Percentiles rank a stretch among this genome's conserved stretches.
Evolutionary conservation across 805 yeast genomes (phyloP).

Genomic region (Metschnikowia proteae): DNA sequence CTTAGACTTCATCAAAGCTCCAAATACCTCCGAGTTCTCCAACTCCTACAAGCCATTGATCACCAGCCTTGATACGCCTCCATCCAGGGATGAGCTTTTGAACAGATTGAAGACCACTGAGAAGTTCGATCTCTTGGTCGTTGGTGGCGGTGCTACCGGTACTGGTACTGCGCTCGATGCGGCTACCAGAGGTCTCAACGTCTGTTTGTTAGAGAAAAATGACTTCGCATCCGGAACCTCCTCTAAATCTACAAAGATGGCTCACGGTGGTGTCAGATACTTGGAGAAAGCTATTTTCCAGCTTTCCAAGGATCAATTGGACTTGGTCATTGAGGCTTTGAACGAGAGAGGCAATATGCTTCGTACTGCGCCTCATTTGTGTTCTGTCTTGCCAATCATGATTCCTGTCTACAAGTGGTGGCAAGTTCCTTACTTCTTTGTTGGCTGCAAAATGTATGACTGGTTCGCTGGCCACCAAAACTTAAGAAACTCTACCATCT

Average conservation of each 20-base stretch:
- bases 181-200: conserved; percentile 83
- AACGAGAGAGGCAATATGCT: conserved; percentile 83
- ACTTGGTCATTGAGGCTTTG: conserved; percentile 83
- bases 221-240: conserved; percentile 94
- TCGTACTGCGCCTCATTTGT: conserved; percentile 88
- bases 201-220: conserved; percentile 77
- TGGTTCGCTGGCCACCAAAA: conserved; percentile 88
- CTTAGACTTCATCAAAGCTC: conserved; percentile 38
- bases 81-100: conserved; percentile 52
- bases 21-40: conserved; percentile 22
- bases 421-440: conserved; percentile 92
- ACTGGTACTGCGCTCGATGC: conserved; percentile 93
- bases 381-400: conserved; percentile 83
- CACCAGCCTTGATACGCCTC: conserved; percentile 47
- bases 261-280: conserved; percentile 96
- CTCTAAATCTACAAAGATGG: conserved; percentile 91
- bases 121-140: conserved; percentile 74
- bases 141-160: conserved; percentile 98
- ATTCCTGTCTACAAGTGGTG: conserved; percentile 95
- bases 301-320: conserved; percentile 83
- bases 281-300: conserved; percentile 93
- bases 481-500: conserved; percentile 70
- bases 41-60: conserved; percentile 42
- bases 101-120: conserved; percentile 30
- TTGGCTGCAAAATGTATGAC: conserved; percentile 89